Conservation (phyloP, 169 alveolate species). For the Plasmodium chabaudi region DNA sequence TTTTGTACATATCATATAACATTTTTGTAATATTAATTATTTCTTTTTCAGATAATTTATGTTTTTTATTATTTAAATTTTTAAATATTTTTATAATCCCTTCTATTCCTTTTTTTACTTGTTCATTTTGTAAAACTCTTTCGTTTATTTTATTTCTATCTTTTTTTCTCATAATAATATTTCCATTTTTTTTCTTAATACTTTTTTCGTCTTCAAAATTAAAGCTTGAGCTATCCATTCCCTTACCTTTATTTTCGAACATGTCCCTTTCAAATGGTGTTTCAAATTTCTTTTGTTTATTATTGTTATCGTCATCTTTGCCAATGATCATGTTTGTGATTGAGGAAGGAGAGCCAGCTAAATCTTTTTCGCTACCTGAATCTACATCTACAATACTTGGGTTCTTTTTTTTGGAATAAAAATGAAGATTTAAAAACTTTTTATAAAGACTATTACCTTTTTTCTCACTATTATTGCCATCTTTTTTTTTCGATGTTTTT, state of each 20-base stretch:
- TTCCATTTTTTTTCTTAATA: not conserved
- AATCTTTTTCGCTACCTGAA: too few relatives aligned
- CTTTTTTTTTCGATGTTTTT: not conserved
- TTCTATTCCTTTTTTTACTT: conserved; percentile 18
- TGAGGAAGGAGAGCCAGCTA: too few relatives aligned
- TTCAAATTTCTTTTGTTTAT: too few relatives aligned
- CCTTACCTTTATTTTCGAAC: too few relatives aligned
- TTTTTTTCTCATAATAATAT: not conserved
- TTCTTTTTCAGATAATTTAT: conserved; percentile 19
- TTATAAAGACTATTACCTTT: conserved; percentile 35
- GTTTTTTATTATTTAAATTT: conserved; percentile 22
- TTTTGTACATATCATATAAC: conserved; percentile 49
- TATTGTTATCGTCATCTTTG: too few relatives aligned
- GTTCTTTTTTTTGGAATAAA: conserved; percentile 21
- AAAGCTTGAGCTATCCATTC: too few relatives aligned
- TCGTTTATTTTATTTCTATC: not conserved
- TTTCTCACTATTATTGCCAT: conserved; percentile 3
- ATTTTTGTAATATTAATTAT: conserved; percentile 36
- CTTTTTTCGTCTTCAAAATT: not conserved
- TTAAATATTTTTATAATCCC: conserved; percentile 20
- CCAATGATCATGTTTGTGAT: too few relatives aligned
- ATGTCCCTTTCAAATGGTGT: too few relatives aligned
- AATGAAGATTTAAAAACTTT: conserved; percentile 24
- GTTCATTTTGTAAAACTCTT: conserved; percentile 2
- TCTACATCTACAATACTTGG: too few relatives aligned